Conservation (phyloP, 331 rosid genomes). For the Spiraea crenata region DNA sequence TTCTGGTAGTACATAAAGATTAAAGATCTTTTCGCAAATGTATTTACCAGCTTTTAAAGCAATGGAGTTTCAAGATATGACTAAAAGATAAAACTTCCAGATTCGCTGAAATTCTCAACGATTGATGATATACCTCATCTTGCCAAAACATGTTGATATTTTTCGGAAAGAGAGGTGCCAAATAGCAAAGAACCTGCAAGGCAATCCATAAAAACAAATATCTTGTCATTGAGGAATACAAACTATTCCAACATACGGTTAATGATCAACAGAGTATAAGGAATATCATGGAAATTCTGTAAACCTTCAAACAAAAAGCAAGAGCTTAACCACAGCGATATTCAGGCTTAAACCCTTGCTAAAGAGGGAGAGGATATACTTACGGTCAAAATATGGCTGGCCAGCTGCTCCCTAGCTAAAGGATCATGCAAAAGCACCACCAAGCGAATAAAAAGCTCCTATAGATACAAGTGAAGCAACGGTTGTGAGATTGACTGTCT, state of each 20-base stretch:
- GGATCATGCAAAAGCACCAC: constrained; percentile 96
- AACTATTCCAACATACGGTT: not conserved
- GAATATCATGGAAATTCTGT: not conserved
- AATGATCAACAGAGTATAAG: not conserved
- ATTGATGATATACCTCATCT: constrained; percentile 73
- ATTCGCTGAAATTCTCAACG: not conserved
- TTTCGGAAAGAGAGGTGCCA: constrained; percentile 93
- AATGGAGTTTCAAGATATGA: constrained; percentile 1
- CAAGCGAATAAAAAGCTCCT: constrained; percentile 94
- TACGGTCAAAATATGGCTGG: constrained; percentile 86
- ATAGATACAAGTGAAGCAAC: constrained; percentile 26
- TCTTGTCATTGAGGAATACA: not conserved
- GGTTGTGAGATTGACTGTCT: constrained; percentile 12
- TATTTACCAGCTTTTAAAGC: not conserved
- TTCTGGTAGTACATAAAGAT: not conserved
- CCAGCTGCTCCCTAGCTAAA: constrained; percentile 80
- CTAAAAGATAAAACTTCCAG: constrained; percentile 4
- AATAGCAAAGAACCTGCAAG: constrained; percentile 75
- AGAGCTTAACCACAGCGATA: not conserved
- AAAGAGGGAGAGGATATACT: constrained; percentile 24
- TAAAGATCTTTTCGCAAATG: not conserved
- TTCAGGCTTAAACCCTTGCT: not conserved
- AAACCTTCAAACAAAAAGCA: not conserved
- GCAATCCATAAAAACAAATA: constrained; percentile 8
- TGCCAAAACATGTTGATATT: constrained; percentile 82